These are phyloP conservation scores for carrot (Daucus carota) DNA, from an alignment of 129 eudicot species.

Conservation along the genomic window DNA sequence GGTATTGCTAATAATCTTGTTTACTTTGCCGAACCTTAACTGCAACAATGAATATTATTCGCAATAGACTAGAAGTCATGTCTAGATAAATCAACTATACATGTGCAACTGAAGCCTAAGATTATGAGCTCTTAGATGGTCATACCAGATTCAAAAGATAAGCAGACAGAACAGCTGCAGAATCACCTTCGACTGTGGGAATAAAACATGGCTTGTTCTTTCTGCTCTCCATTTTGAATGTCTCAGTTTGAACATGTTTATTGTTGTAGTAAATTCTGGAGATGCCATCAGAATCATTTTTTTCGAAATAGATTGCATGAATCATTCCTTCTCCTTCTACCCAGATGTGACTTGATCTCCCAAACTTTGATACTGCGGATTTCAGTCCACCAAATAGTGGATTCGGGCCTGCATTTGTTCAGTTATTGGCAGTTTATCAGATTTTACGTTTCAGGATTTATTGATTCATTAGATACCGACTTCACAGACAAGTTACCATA, in stretches of 20 bases:
- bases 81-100: no score
- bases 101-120: neutral
- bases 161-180: conserved; percentile 49
- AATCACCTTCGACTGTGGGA: conserved; percentile 69
- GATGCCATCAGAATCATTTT: conserved; percentile 27
- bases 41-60: conserved; percentile 3
- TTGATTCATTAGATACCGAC: no score
- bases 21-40: conserved; percentile 50
- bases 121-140: neutral
- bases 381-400: conserved; percentile 73
- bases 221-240: conserved; percentile 39
- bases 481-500: no score
- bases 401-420: conserved; percentile 53
- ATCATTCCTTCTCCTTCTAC: conserved; percentile 92
- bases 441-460: no score
- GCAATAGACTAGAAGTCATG: neutral
- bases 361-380: conserved; percentile 48
- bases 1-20: conserved; percentile 56
- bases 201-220: conserved; percentile 51
- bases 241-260: conserved; percentile 56
- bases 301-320: conserved; percentile 56
- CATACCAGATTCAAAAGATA: conserved; percentile 48
- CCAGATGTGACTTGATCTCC: conserved; percentile 61
- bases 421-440: no score
- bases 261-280: conserved; percentile 43